These are phyloP conservation scores for Lactarius evosmus DNA, from an alignment of 768 basidiomycete species.

Conservation along the genomic window DNA sequence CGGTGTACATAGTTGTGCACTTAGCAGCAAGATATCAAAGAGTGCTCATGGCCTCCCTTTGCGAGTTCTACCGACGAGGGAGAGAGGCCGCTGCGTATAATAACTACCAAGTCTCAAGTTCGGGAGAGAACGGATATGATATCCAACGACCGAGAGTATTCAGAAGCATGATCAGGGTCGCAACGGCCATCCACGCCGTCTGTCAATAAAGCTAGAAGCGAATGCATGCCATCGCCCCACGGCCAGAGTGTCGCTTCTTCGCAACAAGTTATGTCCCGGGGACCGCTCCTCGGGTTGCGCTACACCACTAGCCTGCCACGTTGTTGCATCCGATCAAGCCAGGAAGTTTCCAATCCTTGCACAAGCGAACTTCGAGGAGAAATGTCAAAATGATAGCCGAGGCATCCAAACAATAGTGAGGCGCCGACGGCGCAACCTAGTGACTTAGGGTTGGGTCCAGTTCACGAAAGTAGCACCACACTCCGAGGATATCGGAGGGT, in stretches of 20 bases:
- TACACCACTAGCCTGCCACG: not conserved
- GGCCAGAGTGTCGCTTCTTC: not conserved
- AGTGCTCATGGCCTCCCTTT: not conserved
- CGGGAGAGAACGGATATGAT: not conserved
- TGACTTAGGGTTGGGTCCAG: not conserved
- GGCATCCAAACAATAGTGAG: conserved; percentile 10
- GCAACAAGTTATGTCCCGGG: conserved; percentile 7
- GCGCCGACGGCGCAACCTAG: conserved; percentile 7
- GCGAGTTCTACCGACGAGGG: not conserved
- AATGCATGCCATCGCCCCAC: not conserved
- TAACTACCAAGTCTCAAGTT: not conserved
- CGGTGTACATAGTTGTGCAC: not conserved
- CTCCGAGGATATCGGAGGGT: conserved; percentile 5
- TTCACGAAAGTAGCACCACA: not conserved
- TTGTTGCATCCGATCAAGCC: conserved; percentile 3
- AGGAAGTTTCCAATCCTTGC: not conserved
- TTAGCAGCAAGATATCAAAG: not conserved
- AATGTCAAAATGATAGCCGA: not conserved
- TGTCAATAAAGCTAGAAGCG: not conserved
- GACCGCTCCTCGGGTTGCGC: not conserved
- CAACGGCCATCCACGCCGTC: not conserved
- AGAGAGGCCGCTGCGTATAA: not conserved
- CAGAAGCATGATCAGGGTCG: not conserved
- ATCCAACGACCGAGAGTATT: not conserved
- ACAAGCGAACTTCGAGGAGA: not conserved